Evolutionary conservation across 1,284 basidiomycete species (phyloP), one percentile per base, ranked within the genome.

Genomic region (Naganishia albida): DNA sequence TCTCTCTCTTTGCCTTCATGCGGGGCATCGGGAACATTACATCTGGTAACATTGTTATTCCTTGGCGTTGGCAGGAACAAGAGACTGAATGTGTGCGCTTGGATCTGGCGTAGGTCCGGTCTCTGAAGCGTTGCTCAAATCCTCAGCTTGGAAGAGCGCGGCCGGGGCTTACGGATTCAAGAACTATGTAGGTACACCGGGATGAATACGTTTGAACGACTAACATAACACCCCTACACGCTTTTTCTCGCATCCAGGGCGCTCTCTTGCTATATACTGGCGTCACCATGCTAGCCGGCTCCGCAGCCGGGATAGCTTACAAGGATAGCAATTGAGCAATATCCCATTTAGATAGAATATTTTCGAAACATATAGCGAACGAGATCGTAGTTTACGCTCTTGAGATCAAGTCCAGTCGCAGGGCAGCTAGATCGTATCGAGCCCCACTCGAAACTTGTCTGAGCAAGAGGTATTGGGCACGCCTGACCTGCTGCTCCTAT

Each of bases 21-120:
- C 67, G 76, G 53, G 79, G 78, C 13, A 69, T 80, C 8, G 79
- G 78, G 6, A 77, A 75, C 67, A 72, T 80, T 52, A 71, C 75
- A 2, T 77, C 74, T 13, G 78, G 75, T 72, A 46, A 53, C n/a
- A n/a, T 63, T 56, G 10, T 34, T 10, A 34, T 34, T 10, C 34
- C 6, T 34, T 34, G 4, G 34, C 34, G 34, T 34, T 34, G 34
- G 34, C 10, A 34, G 6, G 34, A 10, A 10, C 34, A 10, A 34
- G 34, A 34, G 4, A 34, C 34, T 39, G 39, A 18, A 12, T 40
- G 30, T 55, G n/a, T 39, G 23, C n/a, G 48, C 46, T 62, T 54
- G 20, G 8, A 13, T 23, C 43, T 4, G n/a, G n/a, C 34, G 39
- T 51, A 69, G 70, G 74, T 30, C 75, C 76, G 3, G 71, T 77